phyloP scores from a whole-genome alignment of 495 filamentous ascomycete genomes.

The Xylaria telfairii region DNA sequence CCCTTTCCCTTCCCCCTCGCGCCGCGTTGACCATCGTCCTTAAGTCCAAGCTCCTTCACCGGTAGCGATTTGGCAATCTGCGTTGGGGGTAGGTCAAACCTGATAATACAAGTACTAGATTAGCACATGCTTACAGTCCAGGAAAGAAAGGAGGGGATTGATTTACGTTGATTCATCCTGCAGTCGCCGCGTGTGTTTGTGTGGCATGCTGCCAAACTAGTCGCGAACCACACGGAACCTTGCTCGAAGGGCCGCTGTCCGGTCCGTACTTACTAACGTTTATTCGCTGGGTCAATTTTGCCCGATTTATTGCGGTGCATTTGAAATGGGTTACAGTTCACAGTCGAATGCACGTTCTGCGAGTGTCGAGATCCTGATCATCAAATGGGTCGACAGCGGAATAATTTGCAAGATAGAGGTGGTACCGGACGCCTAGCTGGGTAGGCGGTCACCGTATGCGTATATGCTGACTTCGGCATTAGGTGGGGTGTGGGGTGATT shows the following conservation, averaged over 20 bases:
- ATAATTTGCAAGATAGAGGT: slow-evolving; percentile 3
- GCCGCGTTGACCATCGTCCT: slow-evolving; percentile 38
- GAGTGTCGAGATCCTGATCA: neutral
- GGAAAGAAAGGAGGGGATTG: neutral
- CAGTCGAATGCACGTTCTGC: neutral
- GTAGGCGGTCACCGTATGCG: slow-evolving; percentile 5
- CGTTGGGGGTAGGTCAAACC: slow-evolving; percentile 78
- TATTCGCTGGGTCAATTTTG: neutral
- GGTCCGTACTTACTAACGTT: neutral
- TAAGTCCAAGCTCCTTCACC: slow-evolving; percentile 47
- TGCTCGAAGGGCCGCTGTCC: neutral
- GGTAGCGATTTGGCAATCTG: slow-evolving; percentile 73
- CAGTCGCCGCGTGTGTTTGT: slow-evolving; percentile 77
- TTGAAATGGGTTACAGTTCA: neutral
- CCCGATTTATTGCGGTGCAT: neutral
- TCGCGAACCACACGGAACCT: no score
- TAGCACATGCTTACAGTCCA: slow-evolving; percentile 32
- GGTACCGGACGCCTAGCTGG: neutral
- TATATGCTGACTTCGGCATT: neutral
- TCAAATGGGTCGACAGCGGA: neutral
- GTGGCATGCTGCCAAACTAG: slow-evolving; percentile 66
- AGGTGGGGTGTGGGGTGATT: neutral
- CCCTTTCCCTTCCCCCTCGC: slow-evolving; percentile 31
- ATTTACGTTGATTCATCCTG: slow-evolving; percentile 54
- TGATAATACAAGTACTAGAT: slow-evolving; percentile 33